Evolutionary conservation across 2,329 filamentous ascomycete species (phyloP).

Genomic region (Aspergillus flavus): DNA sequence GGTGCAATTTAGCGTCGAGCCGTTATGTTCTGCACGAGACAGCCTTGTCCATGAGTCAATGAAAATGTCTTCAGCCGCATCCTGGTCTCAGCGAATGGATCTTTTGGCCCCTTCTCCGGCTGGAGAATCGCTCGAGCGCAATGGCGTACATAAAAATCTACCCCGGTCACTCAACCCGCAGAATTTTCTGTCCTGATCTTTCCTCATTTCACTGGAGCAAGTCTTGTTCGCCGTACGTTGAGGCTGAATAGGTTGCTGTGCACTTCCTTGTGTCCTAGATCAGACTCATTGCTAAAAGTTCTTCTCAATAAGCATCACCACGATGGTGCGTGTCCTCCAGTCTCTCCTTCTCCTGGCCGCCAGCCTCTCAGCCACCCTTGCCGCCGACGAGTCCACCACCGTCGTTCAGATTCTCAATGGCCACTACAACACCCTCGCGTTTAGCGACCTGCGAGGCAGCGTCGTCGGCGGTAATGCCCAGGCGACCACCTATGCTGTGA

Average conservation of each 20-base stretch:
- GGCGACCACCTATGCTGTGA: conserved; percentile 22
- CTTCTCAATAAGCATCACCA: neutral
- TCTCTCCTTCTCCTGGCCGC: conserved; percentile 1
- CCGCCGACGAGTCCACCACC: conserved; percentile 12
- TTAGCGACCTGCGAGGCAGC: conserved; percentile 14
- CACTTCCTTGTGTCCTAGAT: neutral
- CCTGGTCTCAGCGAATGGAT: neutral
- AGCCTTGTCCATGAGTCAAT: neutral
- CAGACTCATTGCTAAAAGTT: neutral
- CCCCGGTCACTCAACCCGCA: no score
- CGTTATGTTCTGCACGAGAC: neutral
- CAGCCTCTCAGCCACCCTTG: conserved; percentile 1
- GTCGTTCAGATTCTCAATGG: conserved; percentile 17
- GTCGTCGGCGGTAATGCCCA: conserved; percentile 19
- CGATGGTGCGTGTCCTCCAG: neutral
- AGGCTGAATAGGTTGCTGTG: neutral
- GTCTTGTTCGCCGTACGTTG: neutral
- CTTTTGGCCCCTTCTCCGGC: no score
- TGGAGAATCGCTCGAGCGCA: no score
- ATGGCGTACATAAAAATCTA: no score
- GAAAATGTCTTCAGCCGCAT: neutral
- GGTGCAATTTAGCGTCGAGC: neutral
- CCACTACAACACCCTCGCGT: conserved; percentile 6
- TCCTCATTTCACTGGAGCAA: no score
- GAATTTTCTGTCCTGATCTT: no score